These are phyloP conservation scores for Boletus barrowsii DNA, from an alignment of 768 basidiomycete species.

Conservation along the genomic window DNA sequence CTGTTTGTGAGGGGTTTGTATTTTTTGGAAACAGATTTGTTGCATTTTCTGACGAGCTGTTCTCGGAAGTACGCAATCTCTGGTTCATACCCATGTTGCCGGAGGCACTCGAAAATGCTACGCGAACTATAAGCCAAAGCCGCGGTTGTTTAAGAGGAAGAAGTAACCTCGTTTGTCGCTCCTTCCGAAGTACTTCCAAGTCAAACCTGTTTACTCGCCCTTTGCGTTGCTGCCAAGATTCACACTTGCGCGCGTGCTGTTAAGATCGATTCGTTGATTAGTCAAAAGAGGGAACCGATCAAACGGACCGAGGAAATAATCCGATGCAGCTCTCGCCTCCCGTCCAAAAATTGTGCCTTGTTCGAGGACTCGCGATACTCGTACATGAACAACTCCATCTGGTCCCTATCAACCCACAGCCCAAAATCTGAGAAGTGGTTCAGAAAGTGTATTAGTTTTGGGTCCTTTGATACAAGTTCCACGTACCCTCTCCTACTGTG, in stretches of 20 bases:
- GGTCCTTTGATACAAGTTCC: neutral
- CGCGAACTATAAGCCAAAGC: neutral
- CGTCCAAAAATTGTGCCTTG: slow-evolving; percentile 4
- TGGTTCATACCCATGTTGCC: slow-evolving; percentile 8
- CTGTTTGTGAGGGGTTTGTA: slow-evolving; percentile 10
- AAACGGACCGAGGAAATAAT: slow-evolving; percentile 2
- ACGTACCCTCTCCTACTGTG: slow-evolving; percentile 5
- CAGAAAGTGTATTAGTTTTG: neutral
- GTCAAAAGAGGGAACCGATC: neutral
- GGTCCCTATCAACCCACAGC: slow-evolving; percentile 11
- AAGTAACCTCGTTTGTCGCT: slow-evolving; percentile 9
- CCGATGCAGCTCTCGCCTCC: neutral
- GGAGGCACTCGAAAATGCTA: slow-evolving; percentile 19
- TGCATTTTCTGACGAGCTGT: neutral
- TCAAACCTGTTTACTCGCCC: slow-evolving; percentile 11
- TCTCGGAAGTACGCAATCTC: slow-evolving; percentile 7
- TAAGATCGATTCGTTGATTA: neutral
- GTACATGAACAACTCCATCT: slow-evolving; percentile 3
- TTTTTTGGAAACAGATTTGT: slow-evolving; percentile 6
- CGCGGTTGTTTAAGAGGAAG: neutral
- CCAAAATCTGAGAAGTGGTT: neutral
- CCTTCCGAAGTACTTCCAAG: slow-evolving; percentile 6
- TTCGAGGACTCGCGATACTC: slow-evolving; percentile 3
- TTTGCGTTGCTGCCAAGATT: slow-evolving; percentile 8
- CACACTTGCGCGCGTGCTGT: slow-evolving; percentile 13